Evolutionary conservation across 768 basidiomycete species (phyloP), one percentile per base, ranked within the genome.

Genomic region (Serendipita vermifera): DNA sequence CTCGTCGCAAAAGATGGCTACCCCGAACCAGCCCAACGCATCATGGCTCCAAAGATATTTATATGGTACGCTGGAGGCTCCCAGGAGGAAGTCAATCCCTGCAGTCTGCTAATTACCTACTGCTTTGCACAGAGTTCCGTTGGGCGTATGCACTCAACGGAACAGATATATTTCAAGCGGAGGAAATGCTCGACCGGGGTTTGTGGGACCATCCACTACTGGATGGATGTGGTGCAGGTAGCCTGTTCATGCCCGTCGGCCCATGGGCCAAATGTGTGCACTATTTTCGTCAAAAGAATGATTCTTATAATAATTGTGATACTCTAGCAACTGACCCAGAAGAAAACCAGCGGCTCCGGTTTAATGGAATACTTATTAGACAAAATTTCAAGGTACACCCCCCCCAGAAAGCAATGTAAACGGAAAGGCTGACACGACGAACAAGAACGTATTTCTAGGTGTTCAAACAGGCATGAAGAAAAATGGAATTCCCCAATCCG

Each of bases 51-150:
- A 36, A 36, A 36, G 35, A n/a, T 36, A 36, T n/a, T 36, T 36
- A 9, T 36, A 36, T n/a, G 35, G 35, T 36, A 36, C 63, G 4
- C n/a, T n/a, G n/a, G n/a, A n/a, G n/a, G n/a, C n/a, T 68, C 46
- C 22, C 32, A 27, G 7, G 5, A 5, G 6, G 17, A 27, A 51
- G 9, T 51, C 9, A 7, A 22, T 15, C 5, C 22, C 17, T 24
- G 22, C 32, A n/a, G n/a, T n/a, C n/a, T n/a, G 29, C 3, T 36
- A n/a, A 36, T n/a, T 9, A 36, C n/a, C 35, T 36, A 36, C 35
- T n/a, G 35, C n/a, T n/a, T n/a, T n/a, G n/a, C 9, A 36, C n/a
- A 36, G 35, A 36, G n/a, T 36, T 36, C 35, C 35, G 35, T n/a
- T 36, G 35, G 35, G 35, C 35, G 9, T 9, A 36, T 36, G 35